Base-by-base conservation (phyloP, 2,329 filamentous ascomycete species). In the Chrysoporthe austroafricana region DNA sequence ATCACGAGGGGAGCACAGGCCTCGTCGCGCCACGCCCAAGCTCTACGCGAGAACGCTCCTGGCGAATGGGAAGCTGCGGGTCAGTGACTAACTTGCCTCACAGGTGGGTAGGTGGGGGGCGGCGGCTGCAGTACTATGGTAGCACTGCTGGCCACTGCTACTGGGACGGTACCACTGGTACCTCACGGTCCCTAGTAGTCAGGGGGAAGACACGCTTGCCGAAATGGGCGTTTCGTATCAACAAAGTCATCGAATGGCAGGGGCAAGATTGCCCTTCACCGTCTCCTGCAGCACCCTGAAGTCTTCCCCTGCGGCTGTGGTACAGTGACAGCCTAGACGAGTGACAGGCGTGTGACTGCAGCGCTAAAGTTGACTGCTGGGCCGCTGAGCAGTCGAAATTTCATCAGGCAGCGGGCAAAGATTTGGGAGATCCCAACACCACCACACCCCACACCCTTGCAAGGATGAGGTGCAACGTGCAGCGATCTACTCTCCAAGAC, bases 201-300 rank as follows among this genome's bases (percentile, higher is more conserved):
- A 48, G 60, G 58, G 52, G 62, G 26, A 59, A 59, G 59, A 60
- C 58, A 63, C 59, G 63, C 63, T 65, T 68, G 54, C 59, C 66
- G 64, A 68, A 66, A 66, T 60, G 66, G 66, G 66, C 58, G 44
- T 54, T 43, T 63, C 66, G 60, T 62, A 66, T 68, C 66, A 66
- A 66, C 63, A 66, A 68, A 18, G 56, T 54, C 11, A 26, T 32
- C 57, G 57, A 57, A 61, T 64, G 62, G 43, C 58, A 62, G 42
- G 46, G 62, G 62, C 48, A 46, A 62, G 32, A 58, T 68, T 54
- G 21, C 50, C 21, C 21, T 54, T 13, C 13, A 54, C 21, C 11
- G 21, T 54, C 50, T 21, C 48, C 50, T 54, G 21, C 26, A 4
- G 50, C 50, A 52, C 34, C 61, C n/a, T 11, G 46, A 34, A 52